These are phyloP conservation scores for Sorghum bicolor DNA, from an alignment of 176 grass and related monocot genomes.

Conservation along the genomic window DNA sequence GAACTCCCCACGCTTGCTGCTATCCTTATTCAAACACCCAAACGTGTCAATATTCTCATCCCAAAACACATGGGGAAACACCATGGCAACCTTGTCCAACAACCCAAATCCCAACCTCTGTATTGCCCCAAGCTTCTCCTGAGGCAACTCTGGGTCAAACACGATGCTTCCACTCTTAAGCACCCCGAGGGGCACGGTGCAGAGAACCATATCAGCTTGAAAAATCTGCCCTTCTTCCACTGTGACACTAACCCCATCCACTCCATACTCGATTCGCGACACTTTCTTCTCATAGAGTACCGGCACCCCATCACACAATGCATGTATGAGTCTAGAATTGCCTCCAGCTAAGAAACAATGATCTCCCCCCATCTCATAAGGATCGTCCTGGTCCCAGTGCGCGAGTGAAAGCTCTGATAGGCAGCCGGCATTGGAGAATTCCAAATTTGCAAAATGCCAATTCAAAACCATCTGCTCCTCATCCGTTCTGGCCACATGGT, in stretches of 20 bases:
- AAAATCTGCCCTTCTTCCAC: slow-evolving; percentile 73
- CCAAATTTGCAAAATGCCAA: slow-evolving; percentile 93
- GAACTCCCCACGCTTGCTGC: slow-evolving; percentile 75
- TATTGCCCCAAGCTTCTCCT: slow-evolving; percentile 63
- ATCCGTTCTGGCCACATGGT: slow-evolving; percentile 49
- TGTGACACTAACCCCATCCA: slow-evolving; percentile 46
- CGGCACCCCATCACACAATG: slow-evolving; percentile 67
- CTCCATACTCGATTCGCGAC: slow-evolving; percentile 58
- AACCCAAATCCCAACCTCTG: slow-evolving; percentile 77
- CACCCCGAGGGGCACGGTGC: slow-evolving; percentile 84
- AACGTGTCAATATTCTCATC: slow-evolving; percentile 88
- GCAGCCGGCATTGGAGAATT: slow-evolving; percentile 90
- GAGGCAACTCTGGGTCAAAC: slow-evolving; percentile 75
- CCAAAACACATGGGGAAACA: slow-evolving; percentile 90
- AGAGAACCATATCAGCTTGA: slow-evolving; percentile 79
- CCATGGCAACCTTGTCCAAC: slow-evolving; percentile 94
- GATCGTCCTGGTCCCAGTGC: slow-evolving; percentile 93
- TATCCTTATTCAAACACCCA: slow-evolving; percentile 84
- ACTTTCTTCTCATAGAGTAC: slow-evolving; percentile 79
- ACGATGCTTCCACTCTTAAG: slow-evolving; percentile 57
- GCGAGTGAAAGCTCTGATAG: slow-evolving; percentile 74
- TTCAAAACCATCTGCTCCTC: slow-evolving; percentile 73
- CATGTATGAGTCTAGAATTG: slow-evolving; percentile 63
- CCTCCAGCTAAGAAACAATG: slow-evolving; percentile 94
- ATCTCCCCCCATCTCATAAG: slow-evolving; percentile 88